phyloP scores from a whole-genome alignment of 108 stramenopile species.

The Nitzschia putrida region DNA sequence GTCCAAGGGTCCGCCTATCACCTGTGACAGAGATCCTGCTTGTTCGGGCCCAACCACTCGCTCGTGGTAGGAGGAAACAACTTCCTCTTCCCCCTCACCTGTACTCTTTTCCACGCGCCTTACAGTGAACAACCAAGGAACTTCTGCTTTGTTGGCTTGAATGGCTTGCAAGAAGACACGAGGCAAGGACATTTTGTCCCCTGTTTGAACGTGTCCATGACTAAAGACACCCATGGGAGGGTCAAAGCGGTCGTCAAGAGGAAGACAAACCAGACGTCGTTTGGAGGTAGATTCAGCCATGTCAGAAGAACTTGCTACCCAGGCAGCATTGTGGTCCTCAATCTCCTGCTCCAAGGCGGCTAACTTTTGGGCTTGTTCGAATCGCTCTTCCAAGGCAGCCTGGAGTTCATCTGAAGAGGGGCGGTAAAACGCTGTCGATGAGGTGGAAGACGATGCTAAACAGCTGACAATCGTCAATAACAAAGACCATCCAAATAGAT shows the following conservation, averaged over 20 bases:
- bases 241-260: slow-evolving; percentile 78
- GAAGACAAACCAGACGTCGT: slow-evolving; percentile 72
- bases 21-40: slow-evolving; percentile 51
- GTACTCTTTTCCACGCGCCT: slow-evolving; percentile 72
- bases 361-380: slow-evolving; percentile 27
- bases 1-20: slow-evolving; percentile 85
- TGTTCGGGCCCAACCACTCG: slow-evolving; percentile 54
- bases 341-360: slow-evolving; percentile 76
- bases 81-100: neutral
- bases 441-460: no score
- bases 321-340: slow-evolving; percentile 83
- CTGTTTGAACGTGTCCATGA: slow-evolving; percentile 82
- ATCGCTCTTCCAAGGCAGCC: neutral
- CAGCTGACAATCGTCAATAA: no score
- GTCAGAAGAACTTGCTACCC: slow-evolving; percentile 56
- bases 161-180: slow-evolving; percentile 74
- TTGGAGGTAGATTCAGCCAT: slow-evolving; percentile 40
- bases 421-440: no score
- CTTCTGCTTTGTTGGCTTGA: slow-evolving; percentile 66
- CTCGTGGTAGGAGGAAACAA: neutral
- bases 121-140: slow-evolving; percentile 86
- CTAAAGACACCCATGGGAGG: slow-evolving; percentile 85
- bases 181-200: slow-evolving; percentile 85
- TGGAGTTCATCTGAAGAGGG: no score
- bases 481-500: no score